Base-by-base conservation (phyloP, 352 stramenopile species). In the Pelagophyceae sp. region DNA sequence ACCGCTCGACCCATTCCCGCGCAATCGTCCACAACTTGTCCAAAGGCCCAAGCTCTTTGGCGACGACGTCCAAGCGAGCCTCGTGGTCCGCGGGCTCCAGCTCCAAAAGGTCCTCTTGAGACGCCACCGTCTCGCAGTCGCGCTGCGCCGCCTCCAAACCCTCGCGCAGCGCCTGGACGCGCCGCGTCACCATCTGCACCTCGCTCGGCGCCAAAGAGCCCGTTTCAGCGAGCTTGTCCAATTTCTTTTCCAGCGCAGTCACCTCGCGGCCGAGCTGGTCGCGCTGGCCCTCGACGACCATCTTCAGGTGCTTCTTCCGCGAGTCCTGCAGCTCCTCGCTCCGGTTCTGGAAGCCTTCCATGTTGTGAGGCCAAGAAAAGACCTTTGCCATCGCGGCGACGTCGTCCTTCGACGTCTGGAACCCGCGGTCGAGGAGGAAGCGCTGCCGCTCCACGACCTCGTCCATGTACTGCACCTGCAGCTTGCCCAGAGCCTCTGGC, bases 201-300 rank as follows among this genome's bases (percentile, higher is more conserved):
- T 96, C 90, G 0, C 79, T 83, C 17, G 93, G 82, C 50, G 93
- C 94, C 29, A 85, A 74, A 29, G 79, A 84, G 0, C 89, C 89
- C 33, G 91, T 91, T 80, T 96, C 91, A 17, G 89, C 85, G 82
- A 96, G 91, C 78, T 96, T 96, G 74, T 95, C 91, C 50, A 96
- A 90, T 11, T 93, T 93, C 0, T 87, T 86, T 65, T 92, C 85
- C 17, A 96, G 79, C 1, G 84, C 87, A 0, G 85, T 81, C 72
- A 94, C 93, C 72, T 96, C 88, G 0, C 78, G 86, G 0, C 85
- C 76, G 2, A 96, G 87, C 70, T 95, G 89, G 78, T 95, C 91
- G 78, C 94, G 89, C 0, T 92, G 87, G 5, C 88, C 90, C 79
- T 96, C 90, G 17, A 94, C 87, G 38, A 94, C 91, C 5, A 94